Evolutionary conservation across 192 early-diverging fungal genomes (phyloP).

Genomic region (Umbelopsis vinacea): DNA sequence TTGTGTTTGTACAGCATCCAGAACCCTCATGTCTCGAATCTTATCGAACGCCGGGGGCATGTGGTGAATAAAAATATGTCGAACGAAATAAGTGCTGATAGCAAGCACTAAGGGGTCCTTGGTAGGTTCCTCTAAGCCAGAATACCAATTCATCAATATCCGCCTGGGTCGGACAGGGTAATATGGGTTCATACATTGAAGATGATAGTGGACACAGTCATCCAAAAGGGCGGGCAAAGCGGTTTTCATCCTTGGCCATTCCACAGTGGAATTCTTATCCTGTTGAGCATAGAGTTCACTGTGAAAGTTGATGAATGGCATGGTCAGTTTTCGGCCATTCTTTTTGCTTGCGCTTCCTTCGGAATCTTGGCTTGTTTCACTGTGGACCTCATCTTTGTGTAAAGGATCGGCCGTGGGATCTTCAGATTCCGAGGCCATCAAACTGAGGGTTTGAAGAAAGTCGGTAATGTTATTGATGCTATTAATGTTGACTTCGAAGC

Average conservation of each 20-base stretch:
- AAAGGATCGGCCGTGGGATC: not conserved
- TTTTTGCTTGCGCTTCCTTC: conserved; percentile 2
- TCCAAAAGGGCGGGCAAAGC: conserved; percentile 25
- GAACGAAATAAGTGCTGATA: conserved; percentile 27
- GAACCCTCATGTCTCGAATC: conserved; percentile 11
- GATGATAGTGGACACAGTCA: conserved; percentile 27
- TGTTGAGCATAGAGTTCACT: conserved; percentile 26
- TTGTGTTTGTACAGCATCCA: conserved; percentile 28
- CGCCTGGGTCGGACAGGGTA: conserved; percentile 27
- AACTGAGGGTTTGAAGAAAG: conserved; percentile 14
- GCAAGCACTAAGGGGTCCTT: conserved; percentile 28
- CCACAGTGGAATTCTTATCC: not conserved
- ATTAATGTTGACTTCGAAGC: conserved; percentile 18
- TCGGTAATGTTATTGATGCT: conserved; percentile 26
- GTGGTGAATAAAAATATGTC: conserved; percentile 36
- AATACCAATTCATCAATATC: conserved; percentile 29
- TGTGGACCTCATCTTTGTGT: conserved; percentile 1
- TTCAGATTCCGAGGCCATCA: conserved; percentile 8
- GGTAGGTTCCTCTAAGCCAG: conserved; percentile 26
- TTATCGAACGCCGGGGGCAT: conserved; percentile 17
- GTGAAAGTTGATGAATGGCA: conserved; percentile 27
- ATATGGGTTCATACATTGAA: conserved; percentile 35
- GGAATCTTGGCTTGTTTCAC: conserved; percentile 7
- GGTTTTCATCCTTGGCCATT: conserved; percentile 26
- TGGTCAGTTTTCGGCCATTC: not conserved